Base-by-base conservation (phyloP, 345 rosid genomes). In the Psidium guajava region DNA sequence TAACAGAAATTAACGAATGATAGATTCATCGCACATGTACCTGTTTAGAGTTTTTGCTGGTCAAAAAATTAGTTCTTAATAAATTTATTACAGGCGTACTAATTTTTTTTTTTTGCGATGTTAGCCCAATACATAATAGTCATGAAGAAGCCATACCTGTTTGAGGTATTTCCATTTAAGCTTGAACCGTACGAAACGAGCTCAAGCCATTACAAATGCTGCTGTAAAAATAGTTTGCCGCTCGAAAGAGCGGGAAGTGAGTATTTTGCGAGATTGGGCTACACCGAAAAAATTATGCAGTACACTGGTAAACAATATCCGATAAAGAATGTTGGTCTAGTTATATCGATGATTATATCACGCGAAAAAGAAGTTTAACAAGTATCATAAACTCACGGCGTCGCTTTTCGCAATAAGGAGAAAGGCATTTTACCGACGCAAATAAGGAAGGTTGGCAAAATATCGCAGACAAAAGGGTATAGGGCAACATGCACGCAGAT, bases 231-330 rank as follows among this genome's bases (percentile, higher is more conserved):
- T 14, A 52, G 54, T 14, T 13, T 16, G 54, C 3, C 0, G 3
- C 0, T 8, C 11, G 24, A 32, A 64, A 64, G 12, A 44, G 1
- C 32, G 44, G 40, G 42, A 8, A 8, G 24, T 0, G 12, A 64
- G 22, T 4, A 5, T 28, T 16, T 15, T 15, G 44, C 20, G 42
- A 6, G 22, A 16, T 4, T 18, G 0, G 8, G 5, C 3, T 64
- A 3, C 6, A 0, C 7, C 0, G 0, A 16, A 64, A 32, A 64
- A 4, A 11, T 8, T 11, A 0, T 0, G 22, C 11, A 5, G 15
- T 28, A 21, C 42, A 15, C 75, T 28, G 3, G 42, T 18, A 15
- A 28, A 16, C 44, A 8, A 16, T 28, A 8, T 8, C 8, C 0
- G 0, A 64, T 18, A 7, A 20, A 15, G 22, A 8, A 27, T 8